Conservation (phyloP, 1,284 basidiomycete genomes). For the Malassezia furfur region DNA sequence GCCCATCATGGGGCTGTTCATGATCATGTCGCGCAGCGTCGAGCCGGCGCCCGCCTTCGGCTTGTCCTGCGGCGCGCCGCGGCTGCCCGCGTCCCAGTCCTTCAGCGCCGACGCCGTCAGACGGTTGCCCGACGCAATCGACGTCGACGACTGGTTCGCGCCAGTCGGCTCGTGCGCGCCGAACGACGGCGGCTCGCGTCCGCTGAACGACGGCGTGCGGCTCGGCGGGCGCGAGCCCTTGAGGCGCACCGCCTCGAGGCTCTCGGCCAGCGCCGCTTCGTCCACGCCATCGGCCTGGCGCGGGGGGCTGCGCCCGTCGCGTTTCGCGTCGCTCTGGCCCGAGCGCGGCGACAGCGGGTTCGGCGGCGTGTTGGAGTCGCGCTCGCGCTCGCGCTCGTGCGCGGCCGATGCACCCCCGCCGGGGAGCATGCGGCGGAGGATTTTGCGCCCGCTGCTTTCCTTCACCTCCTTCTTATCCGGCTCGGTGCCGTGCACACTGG, state of each 20-base stretch:
- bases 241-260: constrained; percentile 29
- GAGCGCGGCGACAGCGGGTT: constrained; percentile 24
- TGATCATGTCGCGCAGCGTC: constrained; percentile 44
- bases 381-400: constrained; percentile 19
- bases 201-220: constrained; percentile 23
- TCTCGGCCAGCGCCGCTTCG: constrained; percentile 21
- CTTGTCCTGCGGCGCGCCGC: constrained; percentile 18
- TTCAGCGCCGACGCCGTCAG: constrained; percentile 40
- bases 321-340: constrained; percentile 15
- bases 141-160: neutral
- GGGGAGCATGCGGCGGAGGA: constrained; percentile 42
- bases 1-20: constrained; percentile 40
- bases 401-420: constrained; percentile 13
- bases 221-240: constrained; percentile 29
- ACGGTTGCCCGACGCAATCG: constrained; percentile 19
- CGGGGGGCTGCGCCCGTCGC: constrained; percentile 1
- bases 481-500: too few relatives aligned
- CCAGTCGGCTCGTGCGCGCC: constrained; percentile 10
- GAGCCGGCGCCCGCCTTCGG: constrained; percentile 31
- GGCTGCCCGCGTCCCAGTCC: constrained; percentile 39
- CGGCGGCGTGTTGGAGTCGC: neutral
- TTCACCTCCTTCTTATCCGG: constrained; percentile 21
- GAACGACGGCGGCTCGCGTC: constrained; percentile 10
- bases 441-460: constrained; percentile 35
- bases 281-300: constrained; percentile 26